These are phyloP conservation scores for Lophiotrema nucula DNA, from an alignment of 495 filamentous ascomycete species.

Conservation along the genomic window DNA sequence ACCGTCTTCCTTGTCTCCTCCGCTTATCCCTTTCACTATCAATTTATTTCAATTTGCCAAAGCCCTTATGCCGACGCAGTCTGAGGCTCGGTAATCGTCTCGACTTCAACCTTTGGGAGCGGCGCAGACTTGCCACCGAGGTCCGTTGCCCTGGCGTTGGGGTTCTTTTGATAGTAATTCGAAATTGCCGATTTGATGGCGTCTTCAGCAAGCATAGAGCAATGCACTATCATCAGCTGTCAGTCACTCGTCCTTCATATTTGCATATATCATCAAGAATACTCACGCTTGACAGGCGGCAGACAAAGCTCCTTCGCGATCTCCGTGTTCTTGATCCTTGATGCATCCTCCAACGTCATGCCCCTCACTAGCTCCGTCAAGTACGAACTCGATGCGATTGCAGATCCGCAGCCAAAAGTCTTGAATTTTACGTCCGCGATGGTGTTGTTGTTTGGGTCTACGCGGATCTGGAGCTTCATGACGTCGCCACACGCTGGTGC, in stretches of 20 bases:
- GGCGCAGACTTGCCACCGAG: conserved; percentile 67
- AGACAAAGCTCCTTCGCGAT: conserved; percentile 95
- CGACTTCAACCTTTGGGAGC: conserved; percentile 48
- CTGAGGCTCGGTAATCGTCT: conserved; percentile 35
- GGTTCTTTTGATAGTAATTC: conserved; percentile 97
- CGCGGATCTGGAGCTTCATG: conserved; percentile 98
- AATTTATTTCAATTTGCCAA: conserved; percentile 12
- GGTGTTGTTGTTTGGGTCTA: conserved; percentile 82
- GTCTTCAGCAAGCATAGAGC: conserved; percentile 98
- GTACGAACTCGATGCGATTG: conserved; percentile 88
- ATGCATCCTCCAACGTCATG: conserved; percentile 94
- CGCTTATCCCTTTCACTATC: conserved; percentile 12
- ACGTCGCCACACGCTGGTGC: conserved; percentile 93
- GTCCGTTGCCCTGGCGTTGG: conserved; percentile 67
- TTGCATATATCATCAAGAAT: neutral
- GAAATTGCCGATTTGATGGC: conserved; percentile 99
- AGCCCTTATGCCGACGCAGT: conserved; percentile 25
- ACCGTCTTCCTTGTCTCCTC: neutral
- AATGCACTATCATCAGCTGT: conserved; percentile 64
- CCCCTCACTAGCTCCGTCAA: conserved; percentile 89
- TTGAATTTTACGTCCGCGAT: conserved; percentile 97
- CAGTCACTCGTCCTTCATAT: neutral
- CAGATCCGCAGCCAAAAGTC: conserved; percentile 96
- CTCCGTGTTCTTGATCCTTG: conserved; percentile 89
- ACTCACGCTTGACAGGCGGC: conserved; percentile 89